Percentiles rank a stretch among this genome's conserved stretches.
Evolutionary conservation across 768 basidiomycete genomes (phyloP).

Genomic region (Naganishia antarctica): DNA sequence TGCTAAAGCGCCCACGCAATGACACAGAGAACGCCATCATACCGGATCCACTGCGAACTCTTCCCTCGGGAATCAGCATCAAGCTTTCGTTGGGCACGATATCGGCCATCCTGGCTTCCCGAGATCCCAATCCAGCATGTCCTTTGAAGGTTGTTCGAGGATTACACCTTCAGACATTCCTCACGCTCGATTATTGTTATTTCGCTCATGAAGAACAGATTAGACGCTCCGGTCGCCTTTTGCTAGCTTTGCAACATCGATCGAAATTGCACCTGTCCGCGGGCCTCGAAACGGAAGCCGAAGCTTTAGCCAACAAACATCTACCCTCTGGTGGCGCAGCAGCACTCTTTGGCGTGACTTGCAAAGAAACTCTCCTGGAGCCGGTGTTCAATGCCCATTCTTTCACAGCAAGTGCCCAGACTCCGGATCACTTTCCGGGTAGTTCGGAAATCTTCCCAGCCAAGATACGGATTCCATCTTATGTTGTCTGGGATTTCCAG

Average conservation of each 20-base stretch:
- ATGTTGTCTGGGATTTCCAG: conserved; percentile 34
- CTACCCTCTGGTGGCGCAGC: conserved; percentile 32
- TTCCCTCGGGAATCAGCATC: conserved; percentile 59
- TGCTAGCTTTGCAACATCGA: conserved; percentile 33
- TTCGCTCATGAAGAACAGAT: conserved; percentile 37
- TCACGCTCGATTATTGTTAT: conserved; percentile 38
- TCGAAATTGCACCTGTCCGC: conserved; percentile 43
- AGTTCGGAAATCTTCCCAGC: conserved; percentile 1
- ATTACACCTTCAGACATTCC: conserved; percentile 35
- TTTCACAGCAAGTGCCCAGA: neutral
- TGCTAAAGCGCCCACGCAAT: conserved; percentile 15
- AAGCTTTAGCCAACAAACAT: conserved; percentile 34
- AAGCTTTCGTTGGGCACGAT: conserved; percentile 61
- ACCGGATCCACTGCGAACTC: conserved; percentile 44
- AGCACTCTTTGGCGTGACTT: conserved; percentile 27
- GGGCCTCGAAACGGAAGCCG: conserved; percentile 42
- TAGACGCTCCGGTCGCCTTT: conserved; percentile 31
- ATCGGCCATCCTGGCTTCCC: conserved; percentile 67
- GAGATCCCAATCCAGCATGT: conserved; percentile 72
- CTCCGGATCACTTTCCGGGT: neutral
- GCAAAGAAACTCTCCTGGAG: conserved; percentile 34
- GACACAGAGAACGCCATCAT: neutral
- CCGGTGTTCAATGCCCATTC: conserved; percentile 43
- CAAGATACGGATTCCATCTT: conserved; percentile 10
- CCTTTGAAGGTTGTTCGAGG: conserved; percentile 53